Base-by-base conservation (phyloP, 805 yeast species). In the Brettanomyces sp. region DNA sequence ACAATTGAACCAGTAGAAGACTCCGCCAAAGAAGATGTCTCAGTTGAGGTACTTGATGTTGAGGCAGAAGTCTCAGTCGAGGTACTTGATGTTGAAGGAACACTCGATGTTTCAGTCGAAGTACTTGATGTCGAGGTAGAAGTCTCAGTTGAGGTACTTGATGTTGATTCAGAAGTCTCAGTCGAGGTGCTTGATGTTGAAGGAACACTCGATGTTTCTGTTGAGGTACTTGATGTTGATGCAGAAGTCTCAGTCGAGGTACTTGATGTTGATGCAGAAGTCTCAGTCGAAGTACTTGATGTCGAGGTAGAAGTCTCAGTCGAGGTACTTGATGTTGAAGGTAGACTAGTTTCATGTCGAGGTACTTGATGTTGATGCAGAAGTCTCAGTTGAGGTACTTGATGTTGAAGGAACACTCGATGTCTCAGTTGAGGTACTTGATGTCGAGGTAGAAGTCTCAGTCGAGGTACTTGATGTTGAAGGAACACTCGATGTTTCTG, bases 261-360 rank as follows among this genome's bases (percentile, higher is more conserved):
- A 18, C 40, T n/a, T 18, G 22, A 37, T 11, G 40, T 11, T 37
- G 40, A 9, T 9, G 11, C 13, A 11, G 13, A 33, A 33, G 13
- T 33, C 11, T 13, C 13, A 4, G 50, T 30, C 9, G 47, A 12
- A 13, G 42, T 23, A 3, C 36, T 4, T 39, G 43, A 32, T 3
- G 43, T 5, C 3, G 41, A 13, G 46, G 11, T 2, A 18, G n/a
- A n/a, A 4, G 50, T 30, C 9, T 45, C 5, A 4, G 50, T 30
- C 9, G 47, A 12, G 7, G 42, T 23, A 3, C 36, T 4, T 39
- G 43, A 32, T 3, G 43, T 5, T 6, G 41, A 22, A 13, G 46
- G 11, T 2, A 18, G n/a, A n/a, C n/a, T n/a, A n/a, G n/a, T n/a
- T n/a, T n/a, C n/a, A n/a, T n/a, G n/a, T n/a, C n/a, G n/a, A n/a